A percentile compares a stretch with the other conserved stretches of the same genome.
These are phyloP conservation scores for Beauveria australis DNA, from an alignment of 2,329 filamentous ascomycete genomes.

Conservation along the genomic window DNA sequence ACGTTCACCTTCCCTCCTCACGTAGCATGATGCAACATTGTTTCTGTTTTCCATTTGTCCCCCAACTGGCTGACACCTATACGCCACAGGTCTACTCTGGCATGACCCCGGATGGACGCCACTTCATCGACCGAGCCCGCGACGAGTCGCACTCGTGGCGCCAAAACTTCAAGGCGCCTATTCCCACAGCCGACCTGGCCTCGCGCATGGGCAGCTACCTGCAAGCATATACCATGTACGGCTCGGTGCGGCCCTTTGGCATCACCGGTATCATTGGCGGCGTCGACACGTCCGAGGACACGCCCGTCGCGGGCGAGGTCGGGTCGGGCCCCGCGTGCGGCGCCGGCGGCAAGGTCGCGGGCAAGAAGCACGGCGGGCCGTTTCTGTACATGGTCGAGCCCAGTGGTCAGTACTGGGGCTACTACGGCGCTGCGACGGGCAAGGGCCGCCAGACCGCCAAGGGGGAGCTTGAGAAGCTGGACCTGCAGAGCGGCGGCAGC, in stretches of 20 bases:
- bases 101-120: constrained; percentile 87
- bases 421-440: constrained; percentile 94
- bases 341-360: constrained; percentile 70
- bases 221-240: constrained; percentile 96
- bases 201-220: constrained; percentile 92
- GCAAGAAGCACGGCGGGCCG: constrained; percentile 75
- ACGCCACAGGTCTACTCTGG: constrained; percentile 75
- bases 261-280: constrained; percentile 91
- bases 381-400: constrained; percentile 99
- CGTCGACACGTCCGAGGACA: constrained; percentile 82
- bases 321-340: constrained; percentile 71
- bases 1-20: constrained; percentile 28
- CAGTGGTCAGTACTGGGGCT: constrained; percentile 95
- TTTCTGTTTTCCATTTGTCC: neutral
- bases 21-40: neutral
- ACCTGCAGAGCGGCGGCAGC: constrained; percentile 67
- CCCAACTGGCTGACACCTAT: neutral
- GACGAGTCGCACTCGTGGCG: constrained; percentile 91
- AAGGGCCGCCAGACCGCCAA: constrained; percentile 96
- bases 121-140: constrained; percentile 89
- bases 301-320: constrained; percentile 83
- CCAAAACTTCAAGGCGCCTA: constrained; percentile 87
- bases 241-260: constrained; percentile 91
- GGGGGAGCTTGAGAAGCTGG: constrained; percentile 95
- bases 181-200: constrained; percentile 79